phyloP scores from a whole-genome alignment of 176 grass and related monocot genomes.

The Metroxylon sagu region DNA sequence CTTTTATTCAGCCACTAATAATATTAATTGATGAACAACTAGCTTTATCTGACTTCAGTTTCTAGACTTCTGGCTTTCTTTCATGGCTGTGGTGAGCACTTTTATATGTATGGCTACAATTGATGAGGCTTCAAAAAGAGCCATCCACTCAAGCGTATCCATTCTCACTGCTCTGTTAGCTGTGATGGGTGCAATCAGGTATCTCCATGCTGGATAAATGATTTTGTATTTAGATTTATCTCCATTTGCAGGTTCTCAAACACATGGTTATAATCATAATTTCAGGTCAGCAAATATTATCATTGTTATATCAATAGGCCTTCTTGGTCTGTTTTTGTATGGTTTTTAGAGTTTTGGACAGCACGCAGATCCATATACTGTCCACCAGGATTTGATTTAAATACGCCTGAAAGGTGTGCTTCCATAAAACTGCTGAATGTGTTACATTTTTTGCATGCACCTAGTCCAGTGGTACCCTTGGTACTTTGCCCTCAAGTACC shows the following conservation, averaged over 20 bases:
- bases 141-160: slow-evolving; percentile 74
- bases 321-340: slow-evolving; percentile 70
- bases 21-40: slow-evolving; percentile 10
- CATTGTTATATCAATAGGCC: slow-evolving; percentile 77
- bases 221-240: neutral
- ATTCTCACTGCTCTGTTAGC: slow-evolving; percentile 93
- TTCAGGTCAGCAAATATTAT: slow-evolving; percentile 77
- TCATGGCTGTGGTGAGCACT: slow-evolving; percentile 94
- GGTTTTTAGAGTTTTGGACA: slow-evolving; percentile 78
- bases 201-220: neutral
- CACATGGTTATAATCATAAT: neutral
- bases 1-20: too few relatives aligned
- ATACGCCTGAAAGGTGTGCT: slow-evolving; percentile 40
- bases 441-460: neutral
- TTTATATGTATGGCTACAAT: slow-evolving; percentile 97
- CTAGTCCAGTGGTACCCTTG: too few relatives aligned
- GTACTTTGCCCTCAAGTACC: neutral
- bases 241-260: too few relatives aligned
- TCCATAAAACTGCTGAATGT: slow-evolving; percentile 4
- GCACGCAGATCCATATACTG: slow-evolving; percentile 43
- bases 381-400: slow-evolving; percentile 47
- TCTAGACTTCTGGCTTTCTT: slow-evolving; percentile 97
- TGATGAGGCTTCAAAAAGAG: slow-evolving; percentile 72
- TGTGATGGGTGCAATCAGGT: slow-evolving; percentile 83
- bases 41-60: slow-evolving; percentile 41